Percentiles rank a stretch among this genome's conserved stretches.
These are phyloP conservation scores for Leucoagaricus sp. DNA, from an alignment of 1,284 basidiomycete genomes.

Conservation along the genomic window DNA sequence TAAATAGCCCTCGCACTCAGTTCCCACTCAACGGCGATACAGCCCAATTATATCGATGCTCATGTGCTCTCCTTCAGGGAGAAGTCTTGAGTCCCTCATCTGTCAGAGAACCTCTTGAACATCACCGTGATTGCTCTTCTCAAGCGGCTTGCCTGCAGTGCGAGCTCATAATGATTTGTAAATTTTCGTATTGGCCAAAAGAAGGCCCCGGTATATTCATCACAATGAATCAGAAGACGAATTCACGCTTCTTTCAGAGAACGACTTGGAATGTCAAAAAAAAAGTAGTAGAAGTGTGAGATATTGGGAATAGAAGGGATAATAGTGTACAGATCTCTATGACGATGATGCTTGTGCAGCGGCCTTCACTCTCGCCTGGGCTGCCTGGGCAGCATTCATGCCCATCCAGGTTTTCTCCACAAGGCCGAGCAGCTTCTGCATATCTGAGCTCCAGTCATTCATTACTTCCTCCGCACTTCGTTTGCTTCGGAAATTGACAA, in stretches of 20 bases:
- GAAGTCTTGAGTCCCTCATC: too few species aligned
- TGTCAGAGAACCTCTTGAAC: too few species aligned
- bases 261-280: not conserved
- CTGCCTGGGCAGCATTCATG: constrained; percentile 83
- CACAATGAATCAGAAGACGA: too few species aligned
- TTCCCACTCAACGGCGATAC: too few species aligned
- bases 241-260: not conserved
- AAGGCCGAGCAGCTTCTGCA: constrained; percentile 83
- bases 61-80: too few species aligned
- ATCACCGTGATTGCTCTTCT: too few species aligned
- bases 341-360: constrained; percentile 20
- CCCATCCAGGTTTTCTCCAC: constrained; percentile 92
- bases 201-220: too few species aligned
- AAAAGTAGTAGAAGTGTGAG: not conserved
- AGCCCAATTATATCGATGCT: too few species aligned
- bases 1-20: too few species aligned
- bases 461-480: constrained; percentile 85
- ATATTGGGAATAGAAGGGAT: not conserved
- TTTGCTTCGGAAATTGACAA: constrained; percentile 85
- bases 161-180: too few species aligned
- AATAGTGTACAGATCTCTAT: constrained; percentile 12
- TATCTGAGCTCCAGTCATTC: constrained; percentile 97
- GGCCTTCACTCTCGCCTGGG: constrained; percentile 66
- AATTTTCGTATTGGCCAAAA: too few species aligned
- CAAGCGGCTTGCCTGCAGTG: too few species aligned